A percentile compares a stretch with the other conserved stretches of the same genome.
Evolutionary conservation across 2,329 filamentous ascomycete genomes (phyloP).

Genomic region (Cytospora piceicola): DNA sequence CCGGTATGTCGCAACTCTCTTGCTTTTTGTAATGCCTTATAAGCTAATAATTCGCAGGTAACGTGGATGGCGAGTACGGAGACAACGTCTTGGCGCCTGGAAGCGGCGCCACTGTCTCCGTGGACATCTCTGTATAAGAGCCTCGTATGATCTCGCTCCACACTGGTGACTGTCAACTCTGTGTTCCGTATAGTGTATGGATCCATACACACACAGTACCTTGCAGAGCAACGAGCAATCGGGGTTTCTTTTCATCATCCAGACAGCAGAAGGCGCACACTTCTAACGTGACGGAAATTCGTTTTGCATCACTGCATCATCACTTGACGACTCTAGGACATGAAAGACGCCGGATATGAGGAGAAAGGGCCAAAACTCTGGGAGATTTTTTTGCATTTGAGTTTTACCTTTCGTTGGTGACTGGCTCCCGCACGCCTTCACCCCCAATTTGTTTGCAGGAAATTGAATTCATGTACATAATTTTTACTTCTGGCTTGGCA

Average conservation of each 20-base stretch:
- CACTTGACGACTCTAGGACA: constrained; percentile 21
- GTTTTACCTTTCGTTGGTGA: constrained; percentile 20
- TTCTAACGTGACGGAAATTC: not conserved
- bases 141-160: not conserved
- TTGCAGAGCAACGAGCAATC: not conserved
- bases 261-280: constrained; percentile 8
- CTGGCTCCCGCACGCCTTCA: not conserved
- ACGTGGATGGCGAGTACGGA: constrained; percentile 55
- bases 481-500: constrained; percentile 14
- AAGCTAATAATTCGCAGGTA: constrained; percentile 46
- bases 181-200: not conserved
- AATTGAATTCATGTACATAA: constrained; percentile 20
- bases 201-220: not conserved
- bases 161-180: not conserved
- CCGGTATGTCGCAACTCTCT: constrained; percentile 55
- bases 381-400: constrained; percentile 12
- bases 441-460: constrained; percentile 7
- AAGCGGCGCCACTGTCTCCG: constrained; percentile 39
- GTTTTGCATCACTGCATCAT: constrained; percentile 12
- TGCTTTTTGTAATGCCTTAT: constrained; percentile 20
- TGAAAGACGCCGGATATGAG: constrained; percentile 18
- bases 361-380: constrained; percentile 6
- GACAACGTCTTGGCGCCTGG: constrained; percentile 53
- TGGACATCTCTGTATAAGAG: constrained; percentile 28
- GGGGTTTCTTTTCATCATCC: constrained; percentile 18